A percentile compares a stretch with the other conserved stretches of the same genome.
These are phyloP conservation scores for Colletotrichum agaves DNA, from an alignment of 2,329 filamentous ascomycete genomes.

Conservation along the genomic window DNA sequence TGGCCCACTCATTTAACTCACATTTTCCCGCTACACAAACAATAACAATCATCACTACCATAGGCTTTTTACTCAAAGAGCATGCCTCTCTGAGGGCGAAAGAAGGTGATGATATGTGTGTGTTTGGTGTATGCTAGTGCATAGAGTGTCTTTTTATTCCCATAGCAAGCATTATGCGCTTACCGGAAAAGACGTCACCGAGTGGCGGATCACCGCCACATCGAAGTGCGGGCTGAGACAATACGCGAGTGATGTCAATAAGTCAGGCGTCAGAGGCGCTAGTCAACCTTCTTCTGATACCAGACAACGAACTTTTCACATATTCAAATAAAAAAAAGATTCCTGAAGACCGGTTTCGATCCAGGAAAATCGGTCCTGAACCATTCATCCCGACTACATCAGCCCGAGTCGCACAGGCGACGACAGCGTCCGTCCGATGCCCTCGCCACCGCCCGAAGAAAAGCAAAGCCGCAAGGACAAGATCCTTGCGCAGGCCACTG, in stretches of 20 bases:
- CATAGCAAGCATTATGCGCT: neutral
- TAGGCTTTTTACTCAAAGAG: too few species aligned
- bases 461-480: conserved; percentile 27
- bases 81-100: too few species aligned
- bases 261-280: neutral
- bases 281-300: neutral
- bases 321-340: neutral
- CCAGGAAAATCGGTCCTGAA: too few species aligned
- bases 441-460: conserved; percentile 18
- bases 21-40: too few species aligned
- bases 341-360: neutral
- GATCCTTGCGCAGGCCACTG: conserved; percentile 26
- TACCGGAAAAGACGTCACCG: conserved; percentile 1
- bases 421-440: neutral
- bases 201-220: conserved; percentile 21
- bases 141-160: too few species aligned
- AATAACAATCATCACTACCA: too few species aligned
- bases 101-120: too few species aligned
- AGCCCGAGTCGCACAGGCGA: neutral
- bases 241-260: conserved; percentile 28
- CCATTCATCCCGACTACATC: neutral
- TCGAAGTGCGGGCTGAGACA: neutral
- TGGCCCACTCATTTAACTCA: too few species aligned
- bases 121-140: too few species aligned
- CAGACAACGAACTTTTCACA: neutral